phyloP scores from a whole-genome alignment of 306 rosid genomes.

The Cicer arietinum region DNA sequence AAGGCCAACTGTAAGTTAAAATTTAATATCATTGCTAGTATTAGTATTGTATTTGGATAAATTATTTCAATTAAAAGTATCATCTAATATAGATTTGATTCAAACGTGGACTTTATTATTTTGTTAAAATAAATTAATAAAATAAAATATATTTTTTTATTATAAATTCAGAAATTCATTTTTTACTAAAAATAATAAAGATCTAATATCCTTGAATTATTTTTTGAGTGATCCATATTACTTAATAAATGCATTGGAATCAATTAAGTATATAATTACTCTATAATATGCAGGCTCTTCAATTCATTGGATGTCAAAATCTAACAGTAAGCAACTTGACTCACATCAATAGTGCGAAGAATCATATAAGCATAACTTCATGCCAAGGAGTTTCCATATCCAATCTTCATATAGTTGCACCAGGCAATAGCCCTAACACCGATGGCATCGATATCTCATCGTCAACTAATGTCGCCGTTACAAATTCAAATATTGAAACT shows the following conservation, averaged over 20 bases:
- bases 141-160: too few relatives aligned
- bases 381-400: slow-evolving; percentile 24
- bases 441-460: slow-evolving; percentile 55
- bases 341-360: slow-evolving; percentile 42
- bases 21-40: too few relatives aligned
- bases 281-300: slow-evolving; percentile 43
- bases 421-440: slow-evolving; percentile 60
- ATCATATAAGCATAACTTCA: slow-evolving; percentile 42
- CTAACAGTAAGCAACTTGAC: slow-evolving; percentile 35
- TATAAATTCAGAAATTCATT: too few relatives aligned
- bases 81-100: too few relatives aligned
- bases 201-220: too few relatives aligned
- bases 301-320: slow-evolving; percentile 29
- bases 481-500: too few relatives aligned
- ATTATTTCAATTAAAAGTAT: too few relatives aligned
- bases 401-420: slow-evolving; percentile 48
- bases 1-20: slow-evolving; percentile 45
- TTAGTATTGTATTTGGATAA: too few relatives aligned
- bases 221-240: not conserved
- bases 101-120: too few relatives aligned
- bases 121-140: too few relatives aligned
- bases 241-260: too few relatives aligned
- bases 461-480: not conserved
- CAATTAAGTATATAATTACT: not conserved
- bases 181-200: too few relatives aligned